A percentile compares a stretch with the other conserved stretches of the same genome.
Evolutionary conservation across 1,284 basidiomycete species (phyloP).

Genomic region (Puccinia polysora): DNA sequence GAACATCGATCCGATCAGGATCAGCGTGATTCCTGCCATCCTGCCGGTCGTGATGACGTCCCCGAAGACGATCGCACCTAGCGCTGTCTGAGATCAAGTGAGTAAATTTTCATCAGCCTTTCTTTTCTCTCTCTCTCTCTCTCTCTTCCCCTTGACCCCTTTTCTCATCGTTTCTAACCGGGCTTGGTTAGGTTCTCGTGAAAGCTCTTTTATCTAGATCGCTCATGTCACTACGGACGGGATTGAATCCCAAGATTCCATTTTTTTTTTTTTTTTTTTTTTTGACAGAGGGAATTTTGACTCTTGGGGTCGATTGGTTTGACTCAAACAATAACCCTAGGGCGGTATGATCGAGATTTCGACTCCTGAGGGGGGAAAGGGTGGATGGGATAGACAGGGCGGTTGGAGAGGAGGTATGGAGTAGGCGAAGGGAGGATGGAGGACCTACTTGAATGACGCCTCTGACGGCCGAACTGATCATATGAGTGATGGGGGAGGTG

Average conservation of each 20-base stretch:
- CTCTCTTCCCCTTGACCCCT: no score
- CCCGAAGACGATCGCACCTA: constrained; percentile 68
- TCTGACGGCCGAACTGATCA: constrained; percentile 78
- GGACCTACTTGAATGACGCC: constrained; percentile 42
- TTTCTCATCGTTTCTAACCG: no score
- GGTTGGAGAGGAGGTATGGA: neutral
- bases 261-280: no score
- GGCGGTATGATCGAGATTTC: no score
- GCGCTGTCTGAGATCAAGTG: constrained; percentile 68
- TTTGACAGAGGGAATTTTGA: no score
- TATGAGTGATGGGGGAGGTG: constrained; percentile 84
- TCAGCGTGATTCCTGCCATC: constrained; percentile 68
- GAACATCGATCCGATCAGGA: constrained; percentile 71
- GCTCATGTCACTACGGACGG: no score
- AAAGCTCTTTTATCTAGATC: no score
- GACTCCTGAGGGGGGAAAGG: no score
- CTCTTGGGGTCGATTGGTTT: no score
- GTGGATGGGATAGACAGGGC: neutral
- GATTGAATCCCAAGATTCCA: no score
- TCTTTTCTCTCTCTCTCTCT: constrained; percentile 1
- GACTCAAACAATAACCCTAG: no score
- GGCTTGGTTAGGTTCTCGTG: no score
- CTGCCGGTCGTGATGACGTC: constrained; percentile 72
- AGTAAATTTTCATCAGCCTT: constrained; percentile 47
- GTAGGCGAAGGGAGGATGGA: neutral